Evolutionary conservation across 495 filamentous ascomycete genomes (phyloP), one percentile per base, ranked within the genome.

Genomic region (Penicillium cataractarum): DNA sequence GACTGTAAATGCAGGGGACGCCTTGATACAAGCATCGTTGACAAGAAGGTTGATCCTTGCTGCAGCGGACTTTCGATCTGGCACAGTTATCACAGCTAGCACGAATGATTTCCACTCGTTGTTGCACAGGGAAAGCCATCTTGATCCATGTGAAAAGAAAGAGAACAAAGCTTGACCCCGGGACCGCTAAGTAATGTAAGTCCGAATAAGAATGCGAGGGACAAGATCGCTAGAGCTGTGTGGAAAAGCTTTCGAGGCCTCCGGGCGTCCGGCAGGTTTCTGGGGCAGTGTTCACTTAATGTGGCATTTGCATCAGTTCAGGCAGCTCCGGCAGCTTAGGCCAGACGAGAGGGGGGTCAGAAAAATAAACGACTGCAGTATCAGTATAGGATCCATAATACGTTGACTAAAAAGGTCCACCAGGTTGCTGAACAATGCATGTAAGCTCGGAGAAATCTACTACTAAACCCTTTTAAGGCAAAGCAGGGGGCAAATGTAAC

Each of bases 41-140:
- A 44, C 55, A 57, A 37, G 55, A 57, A 13, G 55, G 55, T 57
- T 57, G 55, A 57, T 57, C 55, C 55, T 57, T 57, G 35, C 55
- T 57, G 55, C 55, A 57, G 35, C 55, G 55, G 29, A 57, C 55
- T 24, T 57, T 57, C 3, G 55, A 57, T 40, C 46, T 57, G 21
- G 55, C 55, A 22, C 55, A 57, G 31, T 57, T 57, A 40, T 57
- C 42, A 57, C 55, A 57, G 27, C 55, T 57, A 6, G 55, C 55
- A 46, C 55, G 55, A 57, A 57, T 57, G 27, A 57, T 57, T 44
- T 57, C 55, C 21, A 57, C 35, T 57, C 55, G 37, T 8, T 42
- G 39, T 42, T 42, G 39, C 39, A 7, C 39, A 19, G 39, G 39
- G 8, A 42, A 42, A 17, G 39, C 39, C 39, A 42, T 42, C 39